A percentile compares a stretch with the other conserved stretches of the same genome.
These are phyloP conservation scores for Suhomyces pyralidae DNA, from an alignment of 805 yeast genomes.

Conservation along the genomic window DNA sequence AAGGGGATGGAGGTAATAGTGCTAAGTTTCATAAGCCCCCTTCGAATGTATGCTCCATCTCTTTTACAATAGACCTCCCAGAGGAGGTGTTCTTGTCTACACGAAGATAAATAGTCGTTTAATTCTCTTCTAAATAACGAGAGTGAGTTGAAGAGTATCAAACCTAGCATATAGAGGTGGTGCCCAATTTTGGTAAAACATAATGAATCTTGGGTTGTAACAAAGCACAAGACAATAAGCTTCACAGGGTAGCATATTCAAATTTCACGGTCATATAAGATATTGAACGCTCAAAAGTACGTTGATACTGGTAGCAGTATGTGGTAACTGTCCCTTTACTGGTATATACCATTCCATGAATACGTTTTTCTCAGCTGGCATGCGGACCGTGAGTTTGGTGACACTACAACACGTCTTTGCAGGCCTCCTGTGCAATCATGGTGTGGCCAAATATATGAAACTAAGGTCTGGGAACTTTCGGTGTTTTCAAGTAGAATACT, in stretches of 20 bases:
- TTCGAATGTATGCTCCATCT: too few species aligned
- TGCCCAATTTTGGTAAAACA: neutral
- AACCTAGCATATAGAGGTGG: neutral
- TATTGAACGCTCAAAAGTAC: neutral
- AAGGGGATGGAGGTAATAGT: too few species aligned
- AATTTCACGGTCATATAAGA: neutral
- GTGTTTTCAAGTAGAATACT: neutral
- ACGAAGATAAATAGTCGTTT: neutral
- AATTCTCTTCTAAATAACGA: neutral
- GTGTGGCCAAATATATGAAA: neutral
- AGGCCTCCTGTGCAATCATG: neutral
- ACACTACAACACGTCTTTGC: neutral
- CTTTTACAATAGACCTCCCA: too few species aligned
- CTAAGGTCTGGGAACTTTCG: neutral
- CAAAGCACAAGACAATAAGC: too few species aligned
- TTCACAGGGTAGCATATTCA: neutral
- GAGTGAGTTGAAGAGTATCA: neutral
- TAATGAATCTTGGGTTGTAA: too few species aligned
- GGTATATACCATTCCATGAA: neutral
- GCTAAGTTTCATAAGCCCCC: too few species aligned
- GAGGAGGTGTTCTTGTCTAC: too few species aligned
- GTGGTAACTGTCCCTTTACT: neutral
- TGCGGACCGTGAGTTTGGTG: neutral
- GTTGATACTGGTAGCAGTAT: neutral
- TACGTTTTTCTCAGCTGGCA: neutral